These are phyloP conservation scores for Nigrospora sphaerica DNA, from an alignment of 2,329 filamentous ascomycete species.

Conservation along the genomic window DNA sequence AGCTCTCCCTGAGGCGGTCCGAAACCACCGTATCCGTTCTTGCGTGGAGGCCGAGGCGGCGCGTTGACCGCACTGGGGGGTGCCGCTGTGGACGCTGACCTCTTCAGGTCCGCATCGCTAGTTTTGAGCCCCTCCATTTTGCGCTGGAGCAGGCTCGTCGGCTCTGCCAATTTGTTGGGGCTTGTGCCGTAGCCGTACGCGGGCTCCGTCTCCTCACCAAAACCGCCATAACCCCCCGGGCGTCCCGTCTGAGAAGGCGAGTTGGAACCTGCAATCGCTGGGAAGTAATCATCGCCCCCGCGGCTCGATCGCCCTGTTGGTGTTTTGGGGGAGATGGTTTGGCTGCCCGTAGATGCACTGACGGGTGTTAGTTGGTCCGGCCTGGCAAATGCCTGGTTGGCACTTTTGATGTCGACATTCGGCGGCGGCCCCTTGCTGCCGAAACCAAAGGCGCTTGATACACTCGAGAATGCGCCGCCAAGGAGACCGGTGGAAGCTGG, in stretches of 20 bases:
- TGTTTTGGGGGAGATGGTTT: conserved; percentile 56
- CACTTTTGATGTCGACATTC: conserved; percentile 42
- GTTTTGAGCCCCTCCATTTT: neutral
- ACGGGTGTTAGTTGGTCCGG: conserved; percentile 56
- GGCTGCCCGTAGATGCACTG: conserved; percentile 53
- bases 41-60: conserved; percentile 33
- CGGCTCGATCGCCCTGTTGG: conserved; percentile 37
- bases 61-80: conserved; percentile 23
- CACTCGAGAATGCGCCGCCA: conserved; percentile 28
- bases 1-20: conserved; percentile 34
- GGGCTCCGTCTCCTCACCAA: conserved; percentile 25
- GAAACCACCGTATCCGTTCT: conserved; percentile 53
- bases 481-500: conserved; percentile 21
- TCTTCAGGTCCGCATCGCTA: conserved; percentile 4
- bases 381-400: conserved; percentile 48
- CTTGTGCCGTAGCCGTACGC: conserved; percentile 4
- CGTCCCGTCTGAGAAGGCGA: conserved; percentile 30
- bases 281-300: conserved; percentile 37
- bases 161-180: neutral
- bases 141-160: neutral
- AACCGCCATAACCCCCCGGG: conserved; percentile 44
- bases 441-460: conserved; percentile 27
- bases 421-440: conserved; percentile 40
- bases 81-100: conserved; percentile 19
- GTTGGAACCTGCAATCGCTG: conserved; percentile 35